phyloP scores from a whole-genome alignment of 768 basidiomycete genomes.

The Psilocybe sp. region DNA sequence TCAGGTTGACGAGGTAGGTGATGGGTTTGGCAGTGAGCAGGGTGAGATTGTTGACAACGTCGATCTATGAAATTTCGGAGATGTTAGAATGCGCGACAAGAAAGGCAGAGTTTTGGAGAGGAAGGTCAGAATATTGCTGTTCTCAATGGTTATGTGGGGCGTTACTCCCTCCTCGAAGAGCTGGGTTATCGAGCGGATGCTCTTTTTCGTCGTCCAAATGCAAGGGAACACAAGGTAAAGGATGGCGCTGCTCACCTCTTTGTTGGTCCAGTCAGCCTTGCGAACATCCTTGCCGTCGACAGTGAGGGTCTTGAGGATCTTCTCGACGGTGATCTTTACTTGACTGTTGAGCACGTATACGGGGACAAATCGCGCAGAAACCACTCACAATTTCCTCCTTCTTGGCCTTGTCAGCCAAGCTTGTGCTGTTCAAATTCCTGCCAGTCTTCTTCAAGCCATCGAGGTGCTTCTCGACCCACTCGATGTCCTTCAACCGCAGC shows the following conservation, averaged over 20 bases:
- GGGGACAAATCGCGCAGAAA: not conserved
- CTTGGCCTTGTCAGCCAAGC: conserved; percentile 89
- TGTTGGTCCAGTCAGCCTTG: conserved; percentile 92
- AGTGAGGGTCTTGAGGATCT: conserved; percentile 73
- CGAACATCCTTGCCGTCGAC: conserved; percentile 87
- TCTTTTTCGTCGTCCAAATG: conserved; percentile 66
- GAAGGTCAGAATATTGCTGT: conserved; percentile 23
- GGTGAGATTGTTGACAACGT: conserved; percentile 83
- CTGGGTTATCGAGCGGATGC: conserved; percentile 86
- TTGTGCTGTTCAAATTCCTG: conserved; percentile 67
- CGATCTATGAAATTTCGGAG: conserved; percentile 52
- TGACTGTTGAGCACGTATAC: not conserved
- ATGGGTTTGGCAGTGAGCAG: conserved; percentile 96
- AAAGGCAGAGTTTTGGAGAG: conserved; percentile 24
- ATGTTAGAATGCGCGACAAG: conserved; percentile 13
- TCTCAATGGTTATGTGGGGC: conserved; percentile 75
- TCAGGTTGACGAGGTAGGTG: conserved; percentile 96
- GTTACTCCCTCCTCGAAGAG: conserved; percentile 95
- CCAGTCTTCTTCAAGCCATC: conserved; percentile 74
- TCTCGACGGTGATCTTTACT: conserved; percentile 76
- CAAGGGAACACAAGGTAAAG: not conserved
- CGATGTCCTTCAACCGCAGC: conserved; percentile 93
- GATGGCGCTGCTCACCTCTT: conserved; percentile 68
- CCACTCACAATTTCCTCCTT: conserved; percentile 88
- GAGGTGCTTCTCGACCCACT: conserved; percentile 94